A percentile compares a stretch with the other conserved stretches of the same genome.
Evolutionary conservation across 2,329 filamentous ascomycete species (phyloP).

Genomic region (Westerdykella aurantiaca): DNA sequence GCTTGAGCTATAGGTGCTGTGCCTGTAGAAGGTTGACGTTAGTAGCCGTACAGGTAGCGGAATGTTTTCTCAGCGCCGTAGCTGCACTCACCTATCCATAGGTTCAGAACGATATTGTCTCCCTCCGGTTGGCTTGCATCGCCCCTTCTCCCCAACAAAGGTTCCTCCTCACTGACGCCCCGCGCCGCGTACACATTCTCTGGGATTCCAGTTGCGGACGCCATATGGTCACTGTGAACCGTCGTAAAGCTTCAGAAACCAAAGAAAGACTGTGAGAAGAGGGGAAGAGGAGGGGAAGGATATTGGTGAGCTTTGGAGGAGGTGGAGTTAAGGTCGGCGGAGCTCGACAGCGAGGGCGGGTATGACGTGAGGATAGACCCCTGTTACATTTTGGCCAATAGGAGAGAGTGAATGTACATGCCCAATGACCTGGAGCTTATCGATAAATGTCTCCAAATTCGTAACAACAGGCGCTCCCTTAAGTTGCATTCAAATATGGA

Average conservation of each 20-base stretch:
- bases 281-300: neutral
- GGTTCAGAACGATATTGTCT: slow-evolving; percentile 61
- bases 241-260: neutral
- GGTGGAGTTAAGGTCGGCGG: no score
- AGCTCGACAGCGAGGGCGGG: no score
- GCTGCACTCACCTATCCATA: slow-evolving; percentile 61
- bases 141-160: slow-evolving; percentile 64
- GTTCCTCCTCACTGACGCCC: slow-evolving; percentile 55
- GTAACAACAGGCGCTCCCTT: no score
- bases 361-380: no score
- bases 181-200: slow-evolving; percentile 38
- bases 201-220: slow-evolving; percentile 63
- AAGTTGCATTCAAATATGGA: no score
- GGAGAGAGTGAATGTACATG: no score
- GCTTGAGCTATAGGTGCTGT: slow-evolving; percentile 76
- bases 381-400: no score
- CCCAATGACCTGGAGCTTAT: no score
- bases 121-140: slow-evolving; percentile 66
- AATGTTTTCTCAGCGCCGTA: slow-evolving; percentile 1
- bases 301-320: no score
- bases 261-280: neutral
- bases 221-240: slow-evolving; percentile 45
- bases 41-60: neutral
- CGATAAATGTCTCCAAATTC: no score
- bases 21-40: slow-evolving; percentile 47